Evolutionary conservation across 805 yeast genomes (phyloP), one percentile per base, ranked within the genome.

Genomic region (Wickerhamomyces ciferrii): DNA sequence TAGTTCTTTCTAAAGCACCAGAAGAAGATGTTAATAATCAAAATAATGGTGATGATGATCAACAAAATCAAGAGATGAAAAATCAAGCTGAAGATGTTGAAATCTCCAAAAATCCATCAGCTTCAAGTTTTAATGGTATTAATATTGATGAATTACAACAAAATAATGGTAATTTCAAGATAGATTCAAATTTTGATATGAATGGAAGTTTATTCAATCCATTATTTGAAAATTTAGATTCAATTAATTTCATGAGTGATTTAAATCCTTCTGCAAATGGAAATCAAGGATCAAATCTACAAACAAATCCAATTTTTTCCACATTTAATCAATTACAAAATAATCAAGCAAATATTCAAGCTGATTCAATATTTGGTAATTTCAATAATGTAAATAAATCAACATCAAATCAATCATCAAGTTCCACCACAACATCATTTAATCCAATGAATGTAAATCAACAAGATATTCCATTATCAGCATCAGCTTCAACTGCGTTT

Each of bases 1-100:
- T 54, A 42, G 49, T 48, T 1, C 35, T 58, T 2, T 48, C 56
- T 5, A 43, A 47, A 1, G 58, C 52, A n/a, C n/a, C n/a, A n/a
- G 62, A 60, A 19, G 60, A 51, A 15, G 49, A 45, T 11, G 25
- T 46, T 17, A 41, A 44, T 24, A 48, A 31, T 2, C 10, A 15
- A n/a, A 31, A 15, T 8, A 31, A 31, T 15, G 18, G 15, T 7
- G 18, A n/a, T 15, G 3, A 4, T 4, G 4, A 27, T 27, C 11
- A 32, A 32, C n/a, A n/a, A n/a, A n/a, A n/a, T n/a, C n/a, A n/a
- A n/a, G n/a, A n/a, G n/a, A n/a, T n/a, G n/a, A n/a, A n/a, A n/a
- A n/a, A n/a, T n/a, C n/a, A n/a, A n/a, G n/a, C n/a, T n/a, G n/a
- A n/a, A n/a, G n/a, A n/a, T n/a, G n/a, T n/a, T n/a, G n/a, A n/a